Percentiles rank a stretch among this genome's conserved stretches.
Conservation (phyloP, 106 monocot genomes). For the Agapanthus africanus region DNA sequence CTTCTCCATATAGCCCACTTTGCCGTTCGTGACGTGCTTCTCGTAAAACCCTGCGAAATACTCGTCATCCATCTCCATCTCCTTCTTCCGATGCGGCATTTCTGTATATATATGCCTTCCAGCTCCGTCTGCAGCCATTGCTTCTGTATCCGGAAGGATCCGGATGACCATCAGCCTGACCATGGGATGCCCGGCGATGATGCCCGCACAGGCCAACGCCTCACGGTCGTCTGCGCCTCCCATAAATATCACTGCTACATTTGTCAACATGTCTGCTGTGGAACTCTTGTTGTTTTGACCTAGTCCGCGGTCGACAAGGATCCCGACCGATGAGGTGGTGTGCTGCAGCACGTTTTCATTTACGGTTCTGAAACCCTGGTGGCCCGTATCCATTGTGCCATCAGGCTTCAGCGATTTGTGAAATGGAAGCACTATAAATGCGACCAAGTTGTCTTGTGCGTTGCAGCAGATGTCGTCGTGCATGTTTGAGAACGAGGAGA, state of each 20-base stretch:
- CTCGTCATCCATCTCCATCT: slow-evolving; percentile 53
- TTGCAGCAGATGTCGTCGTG: slow-evolving; percentile 56
- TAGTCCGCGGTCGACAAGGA: slow-evolving; percentile 58
- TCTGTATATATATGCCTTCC: slow-evolving; percentile 2
- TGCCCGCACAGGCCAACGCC: slow-evolving; percentile 42
- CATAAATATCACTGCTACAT: slow-evolving; percentile 52
- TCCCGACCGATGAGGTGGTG: slow-evolving; percentile 66
- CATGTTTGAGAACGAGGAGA: slow-evolving; percentile 47
- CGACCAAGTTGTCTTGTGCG: slow-evolving; percentile 43
- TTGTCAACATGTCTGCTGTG: not conserved
- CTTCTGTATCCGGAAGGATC: slow-evolving; percentile 36
- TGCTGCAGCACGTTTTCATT: slow-evolving; percentile 54
- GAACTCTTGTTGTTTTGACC: not conserved
- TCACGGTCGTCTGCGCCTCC: slow-evolving; percentile 82
- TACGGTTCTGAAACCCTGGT: slow-evolving; percentile 31
- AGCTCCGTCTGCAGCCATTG: slow-evolving; percentile 3
- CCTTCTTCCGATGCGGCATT: slow-evolving; percentile 21
- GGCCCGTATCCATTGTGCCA: slow-evolving; percentile 3
- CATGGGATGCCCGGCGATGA: slow-evolving; percentile 31
- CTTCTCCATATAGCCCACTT: slow-evolving; percentile 66
- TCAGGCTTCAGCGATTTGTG: slow-evolving; percentile 28
- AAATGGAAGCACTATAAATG: slow-evolving; percentile 53
- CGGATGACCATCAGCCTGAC: slow-evolving; percentile 47
- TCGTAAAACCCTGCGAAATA: slow-evolving; percentile 64
- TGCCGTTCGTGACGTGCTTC: slow-evolving; percentile 20